A percentile compares a stretch with the other conserved stretches of the same genome.
Evolutionary conservation across 225 moss, liverwort and hornwort genomes (phyloP).

Genomic region (Neckera pumila): DNA sequence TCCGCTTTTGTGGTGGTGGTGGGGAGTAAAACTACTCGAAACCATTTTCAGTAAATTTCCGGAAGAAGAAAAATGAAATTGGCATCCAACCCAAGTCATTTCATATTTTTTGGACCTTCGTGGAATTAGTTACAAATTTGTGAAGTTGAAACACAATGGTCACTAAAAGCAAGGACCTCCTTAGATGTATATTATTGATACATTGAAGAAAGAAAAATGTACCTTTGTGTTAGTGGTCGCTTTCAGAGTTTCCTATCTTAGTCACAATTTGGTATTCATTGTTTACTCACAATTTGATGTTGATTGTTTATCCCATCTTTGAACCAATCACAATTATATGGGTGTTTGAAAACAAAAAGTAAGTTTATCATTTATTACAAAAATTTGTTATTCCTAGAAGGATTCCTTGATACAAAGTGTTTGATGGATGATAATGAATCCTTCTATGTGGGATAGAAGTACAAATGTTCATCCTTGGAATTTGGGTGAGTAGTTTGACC

Average conservation of each 20-base stretch:
- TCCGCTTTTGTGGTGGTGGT: too few species aligned
- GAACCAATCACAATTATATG: too few species aligned
- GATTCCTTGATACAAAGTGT: rapidly evolving
- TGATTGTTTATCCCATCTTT: too few species aligned
- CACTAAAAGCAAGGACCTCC: not conserved
- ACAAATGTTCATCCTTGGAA: not conserved
- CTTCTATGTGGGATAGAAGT: not conserved
- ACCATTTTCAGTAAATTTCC: too few species aligned
- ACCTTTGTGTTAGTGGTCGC: not conserved
- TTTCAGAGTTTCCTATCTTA: not conserved
- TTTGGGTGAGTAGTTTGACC: not conserved
- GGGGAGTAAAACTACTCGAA: too few species aligned
- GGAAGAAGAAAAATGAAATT: too few species aligned
- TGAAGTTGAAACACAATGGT: too few species aligned
- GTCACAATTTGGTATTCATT: too few species aligned
- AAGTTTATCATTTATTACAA: not conserved
- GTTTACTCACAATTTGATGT: not conserved
- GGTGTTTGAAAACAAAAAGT: not conserved
- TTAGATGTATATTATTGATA: not conserved
- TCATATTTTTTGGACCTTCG: too few species aligned
- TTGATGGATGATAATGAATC: rapidly evolving
- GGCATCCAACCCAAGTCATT: too few species aligned
- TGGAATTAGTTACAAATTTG: too few species aligned
- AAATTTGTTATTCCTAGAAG: rapidly evolving
- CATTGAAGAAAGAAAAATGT: not conserved